These are phyloP conservation scores for Helotiales sp. DNA, from an alignment of 2,329 filamentous ascomycete genomes.

Conservation along the genomic window DNA sequence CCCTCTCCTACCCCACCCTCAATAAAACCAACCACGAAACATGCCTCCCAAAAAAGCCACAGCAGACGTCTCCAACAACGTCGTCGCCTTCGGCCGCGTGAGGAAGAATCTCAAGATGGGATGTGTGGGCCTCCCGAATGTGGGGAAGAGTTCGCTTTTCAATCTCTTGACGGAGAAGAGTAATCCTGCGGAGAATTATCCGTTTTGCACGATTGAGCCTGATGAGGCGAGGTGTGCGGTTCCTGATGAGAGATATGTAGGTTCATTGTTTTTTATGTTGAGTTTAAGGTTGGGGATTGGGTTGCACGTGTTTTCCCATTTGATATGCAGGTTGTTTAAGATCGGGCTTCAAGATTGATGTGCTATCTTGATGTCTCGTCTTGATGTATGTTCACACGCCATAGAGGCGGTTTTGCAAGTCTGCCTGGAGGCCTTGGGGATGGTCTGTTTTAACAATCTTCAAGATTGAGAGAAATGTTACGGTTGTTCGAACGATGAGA, in stretches of 20 bases:
- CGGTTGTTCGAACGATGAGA: too few species aligned
- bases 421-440: too few species aligned
- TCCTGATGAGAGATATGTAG: slow-evolving; percentile 45
- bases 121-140: slow-evolving; percentile 47
- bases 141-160: slow-evolving; percentile 47
- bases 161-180: slow-evolving; percentile 48
- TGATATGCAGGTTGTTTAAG: too few species aligned
- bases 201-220: slow-evolving; percentile 48
- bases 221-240: slow-evolving; percentile 48
- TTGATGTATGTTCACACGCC: too few species aligned
- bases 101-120: slow-evolving; percentile 49
- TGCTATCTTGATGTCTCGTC: too few species aligned
- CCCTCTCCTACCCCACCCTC: neutral
- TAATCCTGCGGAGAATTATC: slow-evolving; percentile 46
- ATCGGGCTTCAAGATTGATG: too few species aligned
- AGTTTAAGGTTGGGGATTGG: neutral
- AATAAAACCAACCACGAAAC: neutral
- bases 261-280: neutral
- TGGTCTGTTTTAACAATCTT: too few species aligned
- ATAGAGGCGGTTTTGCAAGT: too few species aligned
- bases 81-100: slow-evolving; percentile 46
- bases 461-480: too few species aligned
- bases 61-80: slow-evolving; percentile 43
- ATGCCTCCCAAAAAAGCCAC: slow-evolving; percentile 45
- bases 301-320: neutral